Evolutionary conservation across 148 eudicot species (phyloP), one percentile per base, ranked within the genome.

Genomic region (Camellia lanceoleosa): DNA sequence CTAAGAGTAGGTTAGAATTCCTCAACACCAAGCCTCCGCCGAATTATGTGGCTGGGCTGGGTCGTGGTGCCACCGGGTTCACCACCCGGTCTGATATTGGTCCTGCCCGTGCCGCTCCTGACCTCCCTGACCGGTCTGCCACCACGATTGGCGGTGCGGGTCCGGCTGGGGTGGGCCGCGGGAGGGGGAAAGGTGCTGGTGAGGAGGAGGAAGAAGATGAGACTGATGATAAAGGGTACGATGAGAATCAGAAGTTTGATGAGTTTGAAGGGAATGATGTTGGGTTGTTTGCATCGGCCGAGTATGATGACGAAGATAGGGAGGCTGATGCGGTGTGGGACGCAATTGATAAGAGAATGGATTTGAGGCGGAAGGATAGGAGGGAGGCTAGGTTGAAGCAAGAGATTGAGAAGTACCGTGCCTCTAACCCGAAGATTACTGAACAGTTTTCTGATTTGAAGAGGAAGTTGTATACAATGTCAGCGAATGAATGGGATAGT

Each of bases 201-300:
- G 98, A 90, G 84, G 98, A 82, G 4, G 90, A 94, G 16, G 94
- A 91, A 15, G 97, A 92, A 62, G 96, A 89, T 16, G 91, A 83
- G 38, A 90, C 82, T 20, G 94, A 89, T 3, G 99, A 89, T 56
- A 95, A 96, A 59, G 98, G 95, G 20, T 93, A 92, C 56, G 95
- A 92, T 81, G 99, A 93, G 89, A 96, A 96, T 55, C 98, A 93
- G 76, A 96, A 96, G 83, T 96, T 96, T 83, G 99, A 96, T 81
- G 99, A 93, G 85, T 96, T 96, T 79, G 99, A 96, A 62, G 99
- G 98, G 60, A 96, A 93, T 67, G 99, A 96, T 83, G 97, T 92
- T 1, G 99, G 99, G 58, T 80, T 96, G 82, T 93, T 96, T 85
- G 98, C 98, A 0, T 91, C 92, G 3, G 92, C 92, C 0, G 99